phyloP scores from a whole-genome alignment of 192 early-diverging fungal species.

The Spizellomyces punctatus region DNA sequence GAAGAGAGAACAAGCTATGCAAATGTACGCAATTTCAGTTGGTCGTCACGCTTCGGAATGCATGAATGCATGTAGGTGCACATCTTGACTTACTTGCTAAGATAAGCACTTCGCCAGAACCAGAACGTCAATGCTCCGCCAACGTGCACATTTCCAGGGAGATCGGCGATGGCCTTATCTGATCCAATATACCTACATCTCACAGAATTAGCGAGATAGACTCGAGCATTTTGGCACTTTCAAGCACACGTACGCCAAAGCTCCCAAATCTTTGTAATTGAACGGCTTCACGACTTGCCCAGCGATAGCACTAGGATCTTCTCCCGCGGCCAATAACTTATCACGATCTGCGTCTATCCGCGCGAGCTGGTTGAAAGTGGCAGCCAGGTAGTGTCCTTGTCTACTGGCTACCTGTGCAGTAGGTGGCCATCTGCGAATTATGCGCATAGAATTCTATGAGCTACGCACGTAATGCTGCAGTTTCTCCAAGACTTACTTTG shows the following conservation, averaged over 20 bases:
- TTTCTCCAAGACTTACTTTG: constrained; percentile 53
- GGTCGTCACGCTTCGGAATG: too few relatives aligned
- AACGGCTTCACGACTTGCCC: constrained; percentile 59
- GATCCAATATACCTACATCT: constrained; percentile 77
- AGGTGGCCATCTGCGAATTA: constrained; percentile 52
- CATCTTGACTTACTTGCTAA: constrained; percentile 40
- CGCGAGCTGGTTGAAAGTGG: constrained; percentile 66
- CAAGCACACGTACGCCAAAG: constrained; percentile 63
- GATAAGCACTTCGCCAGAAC: constrained; percentile 57
- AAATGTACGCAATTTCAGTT: neutral
- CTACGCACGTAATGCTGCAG: too few relatives aligned
- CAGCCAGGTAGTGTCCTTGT: constrained; percentile 85
- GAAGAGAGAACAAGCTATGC: constrained; percentile 79
- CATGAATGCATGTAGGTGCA: constrained; percentile 23
- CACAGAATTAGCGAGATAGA: neutral
- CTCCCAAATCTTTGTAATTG: constrained; percentile 84
- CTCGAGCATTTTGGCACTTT: neutral
- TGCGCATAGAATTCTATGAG: neutral
- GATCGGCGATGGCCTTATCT: constrained; percentile 93
- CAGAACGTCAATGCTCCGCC: constrained; percentile 52
- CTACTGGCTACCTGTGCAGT: constrained; percentile 87
- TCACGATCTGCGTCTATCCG: constrained; percentile 21
- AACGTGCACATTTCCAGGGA: constrained; percentile 63
- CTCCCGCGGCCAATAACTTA: constrained; percentile 9
- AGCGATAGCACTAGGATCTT: constrained; percentile 27